Evolutionary conservation across 2,329 filamentous ascomycete genomes (phyloP).

Genomic region (Fusarium buharicum): DNA sequence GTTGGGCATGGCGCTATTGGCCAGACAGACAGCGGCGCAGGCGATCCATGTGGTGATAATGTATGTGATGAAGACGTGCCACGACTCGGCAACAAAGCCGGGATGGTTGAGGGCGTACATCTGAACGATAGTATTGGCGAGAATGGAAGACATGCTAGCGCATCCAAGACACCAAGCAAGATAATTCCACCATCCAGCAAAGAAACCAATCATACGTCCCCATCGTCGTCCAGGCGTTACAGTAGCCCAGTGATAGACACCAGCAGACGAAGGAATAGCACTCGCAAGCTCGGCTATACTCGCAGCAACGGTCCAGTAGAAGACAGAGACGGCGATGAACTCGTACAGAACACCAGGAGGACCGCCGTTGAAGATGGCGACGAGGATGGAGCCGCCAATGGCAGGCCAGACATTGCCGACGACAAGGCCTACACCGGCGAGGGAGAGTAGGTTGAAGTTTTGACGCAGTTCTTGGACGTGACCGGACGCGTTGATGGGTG

Average conservation of each 20-base stretch:
- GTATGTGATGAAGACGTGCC: constrained; percentile 58
- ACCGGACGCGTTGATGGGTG: constrained; percentile 52
- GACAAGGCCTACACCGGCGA: constrained; percentile 55
- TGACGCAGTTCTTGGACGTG: constrained; percentile 55
- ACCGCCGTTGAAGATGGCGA: constrained; percentile 69
- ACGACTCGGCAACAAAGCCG: constrained; percentile 50
- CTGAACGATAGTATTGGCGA: constrained; percentile 55
- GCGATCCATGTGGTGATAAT: constrained; percentile 54
- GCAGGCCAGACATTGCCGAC: constrained; percentile 58
- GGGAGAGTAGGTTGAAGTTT: constrained; percentile 55
- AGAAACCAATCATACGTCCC: constrained; percentile 61
- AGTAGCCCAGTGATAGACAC: constrained; percentile 71
- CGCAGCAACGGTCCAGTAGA: constrained; percentile 68
- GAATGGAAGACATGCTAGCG: constrained; percentile 55
- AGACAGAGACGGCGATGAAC: constrained; percentile 60
- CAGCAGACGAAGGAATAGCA: constrained; percentile 69
- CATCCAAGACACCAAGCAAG: constrained; percentile 55
- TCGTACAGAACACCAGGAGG: constrained; percentile 71
- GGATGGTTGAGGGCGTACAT: constrained; percentile 57
- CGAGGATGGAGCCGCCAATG: constrained; percentile 57
- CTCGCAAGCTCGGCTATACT: constrained; percentile 70
- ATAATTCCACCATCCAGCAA: constrained; percentile 59
- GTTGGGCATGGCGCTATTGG: constrained; percentile 62
- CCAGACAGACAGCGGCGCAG: constrained; percentile 60
- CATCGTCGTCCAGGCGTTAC: constrained; percentile 63